Conservation (phyloP, 2,329 filamentous ascomycete species). For the Ambrosiella cleistominuta region DNA sequence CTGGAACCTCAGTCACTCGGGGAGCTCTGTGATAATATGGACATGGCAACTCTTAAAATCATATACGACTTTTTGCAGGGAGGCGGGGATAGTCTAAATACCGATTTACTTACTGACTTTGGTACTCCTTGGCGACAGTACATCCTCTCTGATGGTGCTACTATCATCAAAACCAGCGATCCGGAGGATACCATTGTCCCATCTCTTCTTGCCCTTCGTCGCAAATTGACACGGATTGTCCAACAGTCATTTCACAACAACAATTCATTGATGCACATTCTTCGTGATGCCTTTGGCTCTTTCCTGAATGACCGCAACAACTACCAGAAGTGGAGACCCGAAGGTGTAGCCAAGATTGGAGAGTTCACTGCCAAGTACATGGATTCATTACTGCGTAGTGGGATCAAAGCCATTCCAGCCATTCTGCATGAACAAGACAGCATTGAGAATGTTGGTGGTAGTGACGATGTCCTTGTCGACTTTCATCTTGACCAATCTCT, state of each 20-base stretch:
- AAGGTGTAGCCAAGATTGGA: constrained; percentile 80
- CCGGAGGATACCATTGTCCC: constrained; percentile 74
- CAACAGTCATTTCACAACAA: constrained; percentile 60
- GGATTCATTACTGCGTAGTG: constrained; percentile 72
- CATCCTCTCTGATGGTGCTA: constrained; percentile 55
- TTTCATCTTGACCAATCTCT: constrained; percentile 81
- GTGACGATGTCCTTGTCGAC: constrained; percentile 79
- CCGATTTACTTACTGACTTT: constrained; percentile 51
- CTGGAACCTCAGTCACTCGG: constrained; percentile 50
- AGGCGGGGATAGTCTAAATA: constrained; percentile 24
- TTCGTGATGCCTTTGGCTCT: constrained; percentile 69
- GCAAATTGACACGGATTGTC: constrained; percentile 59
- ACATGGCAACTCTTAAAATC: constrained; percentile 51
- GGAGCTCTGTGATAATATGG: constrained; percentile 53
- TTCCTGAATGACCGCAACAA: constrained; percentile 87
- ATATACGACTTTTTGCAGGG: constrained; percentile 58
- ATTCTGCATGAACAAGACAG: constrained; percentile 28
- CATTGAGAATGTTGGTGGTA: constrained; percentile 27
- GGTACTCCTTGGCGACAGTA: constrained; percentile 61
- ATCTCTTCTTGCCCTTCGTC: constrained; percentile 63
- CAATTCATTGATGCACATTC: constrained; percentile 55
- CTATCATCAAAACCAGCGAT: constrained; percentile 64
- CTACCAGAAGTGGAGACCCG: constrained; percentile 48
- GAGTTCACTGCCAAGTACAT: constrained; percentile 99
- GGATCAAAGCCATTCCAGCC: constrained; percentile 59